Percentiles rank a stretch among this genome's conserved stretches.
These are phyloP conservation scores for Lyophyllum atratum DNA, from an alignment of 768 basidiomycete genomes.

Conservation along the genomic window DNA sequence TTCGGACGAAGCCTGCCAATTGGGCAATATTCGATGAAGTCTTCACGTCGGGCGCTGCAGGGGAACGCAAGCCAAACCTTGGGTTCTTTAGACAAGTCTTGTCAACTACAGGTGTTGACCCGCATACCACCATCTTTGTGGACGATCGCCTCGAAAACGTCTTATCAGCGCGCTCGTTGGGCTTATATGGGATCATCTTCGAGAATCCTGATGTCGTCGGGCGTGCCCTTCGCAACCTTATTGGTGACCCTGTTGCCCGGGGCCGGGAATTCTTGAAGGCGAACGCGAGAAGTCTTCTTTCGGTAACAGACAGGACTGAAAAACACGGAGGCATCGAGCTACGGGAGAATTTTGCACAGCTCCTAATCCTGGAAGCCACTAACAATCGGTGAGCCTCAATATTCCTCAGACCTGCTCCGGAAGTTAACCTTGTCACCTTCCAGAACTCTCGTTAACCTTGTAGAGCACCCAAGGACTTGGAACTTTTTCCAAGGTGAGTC, in stretches of 20 bases:
- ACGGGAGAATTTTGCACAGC: conserved; percentile 58
- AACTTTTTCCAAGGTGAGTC: conserved; percentile 54
- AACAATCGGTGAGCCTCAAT: conserved; percentile 35
- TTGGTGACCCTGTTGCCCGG: conserved; percentile 47
- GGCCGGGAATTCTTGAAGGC: conserved; percentile 40
- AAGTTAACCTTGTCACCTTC: neutral
- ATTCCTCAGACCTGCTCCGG: neutral
- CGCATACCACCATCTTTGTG: conserved; percentile 50
- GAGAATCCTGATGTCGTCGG: conserved; percentile 41
- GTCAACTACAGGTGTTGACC: conserved; percentile 43
- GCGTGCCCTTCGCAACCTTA: conserved; percentile 46
- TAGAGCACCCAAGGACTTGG: conserved; percentile 45
- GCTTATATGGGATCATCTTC: conserved; percentile 56
- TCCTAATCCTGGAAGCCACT: conserved; percentile 58
- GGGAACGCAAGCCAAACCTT: conserved; percentile 59
- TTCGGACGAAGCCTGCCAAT: conserved; percentile 45
- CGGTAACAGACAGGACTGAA: conserved; percentile 40
- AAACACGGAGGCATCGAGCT: conserved; percentile 34
- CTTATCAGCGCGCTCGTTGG: conserved; percentile 55
- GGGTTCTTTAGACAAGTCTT: conserved; percentile 55
- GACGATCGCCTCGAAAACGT: conserved; percentile 66
- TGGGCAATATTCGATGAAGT: conserved; percentile 51
- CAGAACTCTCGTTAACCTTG: conserved; percentile 47
- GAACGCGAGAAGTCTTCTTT: conserved; percentile 42
- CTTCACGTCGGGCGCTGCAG: conserved; percentile 52